These are phyloP conservation scores for Patellaria atrata DNA, from an alignment of 495 filamentous ascomycete genomes.

Conservation along the genomic window DNA sequence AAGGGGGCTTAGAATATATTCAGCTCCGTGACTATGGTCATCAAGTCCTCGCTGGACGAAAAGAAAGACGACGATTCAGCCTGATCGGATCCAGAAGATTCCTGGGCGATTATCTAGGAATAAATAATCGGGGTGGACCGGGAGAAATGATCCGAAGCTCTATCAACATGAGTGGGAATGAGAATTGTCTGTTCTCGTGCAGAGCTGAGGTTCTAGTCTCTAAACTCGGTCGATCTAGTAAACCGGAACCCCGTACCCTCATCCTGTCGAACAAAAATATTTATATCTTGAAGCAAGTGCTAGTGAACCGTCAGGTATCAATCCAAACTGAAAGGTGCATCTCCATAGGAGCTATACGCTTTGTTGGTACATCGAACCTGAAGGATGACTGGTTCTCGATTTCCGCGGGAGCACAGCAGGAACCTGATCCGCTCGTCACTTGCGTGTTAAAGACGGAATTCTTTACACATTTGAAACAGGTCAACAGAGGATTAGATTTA, in stretches of 20 bases:
- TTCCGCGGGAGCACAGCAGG: constrained; percentile 72
- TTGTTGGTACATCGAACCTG: constrained; percentile 58
- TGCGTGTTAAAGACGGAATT: constrained; percentile 97
- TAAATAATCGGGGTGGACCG: constrained; percentile 64
- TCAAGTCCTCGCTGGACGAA: constrained; percentile 62
- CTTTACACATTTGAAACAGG: constrained; percentile 71
- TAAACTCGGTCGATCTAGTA: constrained; percentile 92
- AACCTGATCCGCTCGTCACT: constrained; percentile 79
- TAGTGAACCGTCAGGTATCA: constrained; percentile 67
- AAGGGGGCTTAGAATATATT: constrained; percentile 72
- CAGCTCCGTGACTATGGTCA: constrained; percentile 86
- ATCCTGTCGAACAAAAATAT: constrained; percentile 75
- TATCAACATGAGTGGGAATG: constrained; percentile 48
- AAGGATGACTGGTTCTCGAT: constrained; percentile 96
- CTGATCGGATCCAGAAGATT: constrained; percentile 82
- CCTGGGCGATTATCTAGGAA: constrained; percentile 87
- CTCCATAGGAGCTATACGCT: constrained; percentile 74
- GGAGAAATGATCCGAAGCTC: constrained; percentile 67
- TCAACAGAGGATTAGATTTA: constrained; percentile 64
- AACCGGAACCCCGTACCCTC: constrained; percentile 71
- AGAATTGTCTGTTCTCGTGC: constrained; percentile 75
- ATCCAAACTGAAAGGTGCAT: constrained; percentile 72
- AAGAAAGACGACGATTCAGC: constrained; percentile 83
- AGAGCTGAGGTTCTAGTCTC: constrained; percentile 75
- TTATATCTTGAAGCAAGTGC: constrained; percentile 70